Conservation (phyloP, 2,329 filamentous ascomycete genomes). For the Pseudocercospora cruenta region DNA sequence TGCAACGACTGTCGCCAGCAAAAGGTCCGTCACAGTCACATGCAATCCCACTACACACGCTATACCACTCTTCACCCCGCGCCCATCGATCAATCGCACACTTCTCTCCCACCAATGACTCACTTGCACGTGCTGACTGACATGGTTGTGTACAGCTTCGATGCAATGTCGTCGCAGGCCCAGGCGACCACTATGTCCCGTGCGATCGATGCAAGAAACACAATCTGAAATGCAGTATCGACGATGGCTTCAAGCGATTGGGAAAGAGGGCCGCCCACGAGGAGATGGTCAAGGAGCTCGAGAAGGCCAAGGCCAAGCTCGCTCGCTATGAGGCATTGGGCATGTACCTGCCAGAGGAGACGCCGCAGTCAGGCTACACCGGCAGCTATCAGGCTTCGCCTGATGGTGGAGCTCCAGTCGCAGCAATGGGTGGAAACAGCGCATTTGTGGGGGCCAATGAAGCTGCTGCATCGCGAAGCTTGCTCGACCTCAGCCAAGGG, state of each 20-base stretch:
- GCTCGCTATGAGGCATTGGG: slow-evolving; percentile 38
- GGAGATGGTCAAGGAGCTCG: slow-evolving; percentile 84
- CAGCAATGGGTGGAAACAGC: slow-evolving; percentile 32
- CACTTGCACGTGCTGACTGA: slow-evolving; percentile 6
- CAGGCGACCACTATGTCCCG: slow-evolving; percentile 62
- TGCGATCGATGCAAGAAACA: slow-evolving; percentile 79
- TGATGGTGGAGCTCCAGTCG: slow-evolving; percentile 30
- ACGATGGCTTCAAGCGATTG: slow-evolving; percentile 83
- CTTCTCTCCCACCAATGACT: background rate
- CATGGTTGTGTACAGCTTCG: slow-evolving; percentile 60
- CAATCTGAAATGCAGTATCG: slow-evolving; percentile 81
- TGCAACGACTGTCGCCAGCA: slow-evolving; percentile 86
- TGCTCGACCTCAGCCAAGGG: slow-evolving; percentile 44
- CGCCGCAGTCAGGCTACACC: slow-evolving; percentile 26
- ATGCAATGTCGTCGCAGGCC: slow-evolving; percentile 82
- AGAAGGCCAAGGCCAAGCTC: slow-evolving; percentile 49
- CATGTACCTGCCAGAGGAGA: slow-evolving; percentile 32
- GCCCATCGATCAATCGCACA: background rate
- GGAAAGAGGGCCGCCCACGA: slow-evolving; percentile 82
- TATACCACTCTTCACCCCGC: background rate
- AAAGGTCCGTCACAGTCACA: slow-evolving; percentile 60
- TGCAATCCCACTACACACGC: background rate
- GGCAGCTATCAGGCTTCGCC: slow-evolving; percentile 32
- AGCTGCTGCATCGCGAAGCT: slow-evolving; percentile 42
- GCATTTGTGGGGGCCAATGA: slow-evolving; percentile 42